phyloP scores from a whole-genome alignment of 2,329 filamentous ascomycete species.

The Fusarium nanum region DNA sequence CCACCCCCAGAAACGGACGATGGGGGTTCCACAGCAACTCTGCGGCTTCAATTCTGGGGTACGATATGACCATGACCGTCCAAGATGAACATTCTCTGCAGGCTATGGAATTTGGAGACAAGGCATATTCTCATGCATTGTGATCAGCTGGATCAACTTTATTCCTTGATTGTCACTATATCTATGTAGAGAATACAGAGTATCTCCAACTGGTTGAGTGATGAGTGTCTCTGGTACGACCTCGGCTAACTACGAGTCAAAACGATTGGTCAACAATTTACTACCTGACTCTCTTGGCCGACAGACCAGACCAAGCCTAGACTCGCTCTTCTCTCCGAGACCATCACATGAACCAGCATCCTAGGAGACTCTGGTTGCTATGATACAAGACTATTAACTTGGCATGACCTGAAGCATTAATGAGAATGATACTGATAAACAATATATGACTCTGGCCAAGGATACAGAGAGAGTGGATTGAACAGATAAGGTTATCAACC shows the following conservation, averaged over 20 bases:
- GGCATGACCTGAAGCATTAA: background rate
- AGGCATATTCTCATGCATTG: background rate
- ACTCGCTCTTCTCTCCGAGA: background rate
- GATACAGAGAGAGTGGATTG: background rate
- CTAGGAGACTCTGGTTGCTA: background rate
- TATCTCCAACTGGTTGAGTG: background rate
- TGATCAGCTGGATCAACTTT: background rate
- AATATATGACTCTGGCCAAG: background rate
- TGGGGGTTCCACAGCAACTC: conserved; percentile 12
- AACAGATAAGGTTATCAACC: background rate
- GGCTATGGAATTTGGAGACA: background rate
- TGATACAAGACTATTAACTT: background rate
- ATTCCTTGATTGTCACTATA: background rate
- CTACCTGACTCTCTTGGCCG: conserved; percentile 18
- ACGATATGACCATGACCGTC: background rate
- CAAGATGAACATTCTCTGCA: background rate
- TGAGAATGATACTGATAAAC: background rate
- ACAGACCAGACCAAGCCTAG: conserved; percentile 1
- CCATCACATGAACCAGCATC: conserved; percentile 10
- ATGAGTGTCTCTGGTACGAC: background rate
- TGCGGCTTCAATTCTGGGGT: conserved; percentile 23
- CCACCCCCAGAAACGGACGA: conserved; percentile 9
- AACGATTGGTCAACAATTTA: conserved; percentile 7
- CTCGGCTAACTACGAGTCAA: conserved; percentile 19
- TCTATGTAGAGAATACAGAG: background rate